Evolutionary conservation across 306 rosid species (phyloP).

Genomic region (Pyrus communis): DNA sequence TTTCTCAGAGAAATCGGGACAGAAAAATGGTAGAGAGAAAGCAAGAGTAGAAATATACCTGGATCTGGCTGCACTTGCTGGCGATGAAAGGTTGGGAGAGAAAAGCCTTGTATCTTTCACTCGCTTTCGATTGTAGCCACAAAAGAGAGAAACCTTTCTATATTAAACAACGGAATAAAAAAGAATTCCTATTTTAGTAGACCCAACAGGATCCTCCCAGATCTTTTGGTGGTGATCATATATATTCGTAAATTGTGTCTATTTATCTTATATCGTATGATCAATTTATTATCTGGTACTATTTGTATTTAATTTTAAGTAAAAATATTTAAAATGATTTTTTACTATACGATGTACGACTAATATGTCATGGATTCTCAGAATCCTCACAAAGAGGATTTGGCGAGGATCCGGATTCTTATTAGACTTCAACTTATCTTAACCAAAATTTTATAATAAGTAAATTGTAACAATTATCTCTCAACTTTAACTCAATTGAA

Average conservation of each 20-base stretch:
- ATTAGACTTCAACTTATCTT: too few relatives aligned
- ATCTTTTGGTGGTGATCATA: too few relatives aligned
- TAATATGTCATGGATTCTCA: accelerated
- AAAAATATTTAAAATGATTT: too few relatives aligned
- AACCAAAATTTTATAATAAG: too few relatives aligned
- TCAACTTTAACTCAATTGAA: too few relatives aligned
- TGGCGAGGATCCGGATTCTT: too few relatives aligned
- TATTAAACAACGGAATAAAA: not conserved
- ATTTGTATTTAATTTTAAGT: too few relatives aligned
- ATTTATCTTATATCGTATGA: accelerated
- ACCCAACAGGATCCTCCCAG: too few relatives aligned
- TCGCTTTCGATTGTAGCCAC: not conserved
- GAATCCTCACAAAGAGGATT: too few relatives aligned
- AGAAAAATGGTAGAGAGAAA: not conserved
- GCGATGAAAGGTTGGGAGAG: not conserved
- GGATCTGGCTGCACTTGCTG: not conserved
- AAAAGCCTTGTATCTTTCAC: too few relatives aligned
- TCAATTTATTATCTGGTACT: accelerated
- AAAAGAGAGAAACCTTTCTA: not conserved
- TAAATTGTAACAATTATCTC: too few relatives aligned
- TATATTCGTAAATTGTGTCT: accelerated
- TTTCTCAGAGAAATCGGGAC: not conserved
- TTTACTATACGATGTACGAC: accelerated
- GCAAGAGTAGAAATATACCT: not conserved
- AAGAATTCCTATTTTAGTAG: too few relatives aligned